Percentiles rank a stretch among this genome's conserved stretches.
Conservation (phyloP, 2,329 filamentous ascomycete species). For the Anthostomella pinea region DNA sequence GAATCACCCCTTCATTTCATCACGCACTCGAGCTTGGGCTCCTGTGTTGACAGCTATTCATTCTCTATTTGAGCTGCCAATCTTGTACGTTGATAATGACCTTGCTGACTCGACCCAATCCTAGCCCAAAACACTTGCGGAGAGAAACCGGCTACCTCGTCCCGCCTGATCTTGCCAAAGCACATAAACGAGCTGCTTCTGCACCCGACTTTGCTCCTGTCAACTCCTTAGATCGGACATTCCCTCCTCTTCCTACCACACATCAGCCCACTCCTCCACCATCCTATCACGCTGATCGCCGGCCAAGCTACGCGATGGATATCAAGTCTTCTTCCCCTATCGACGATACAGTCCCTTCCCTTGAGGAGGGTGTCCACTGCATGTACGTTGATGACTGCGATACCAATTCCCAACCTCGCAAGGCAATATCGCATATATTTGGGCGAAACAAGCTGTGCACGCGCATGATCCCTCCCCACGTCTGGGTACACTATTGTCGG, state of each 20-base stretch:
- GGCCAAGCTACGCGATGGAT: conserved; percentile 19
- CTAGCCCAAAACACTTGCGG: conserved; percentile 16
- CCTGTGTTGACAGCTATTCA: too few species aligned
- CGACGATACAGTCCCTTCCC: conserved; percentile 3
- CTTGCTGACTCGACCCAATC: conserved; percentile 5
- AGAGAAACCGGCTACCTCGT: conserved; percentile 9
- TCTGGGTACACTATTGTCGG: conserved; percentile 76
- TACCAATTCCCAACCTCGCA: conserved; percentile 61
- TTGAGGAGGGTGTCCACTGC: too few species aligned
- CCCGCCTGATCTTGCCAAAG: conserved; percentile 24
- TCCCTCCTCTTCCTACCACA: conserved; percentile 22
- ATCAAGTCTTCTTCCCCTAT: conserved; percentile 15
- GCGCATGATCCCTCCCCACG: conserved; percentile 61
- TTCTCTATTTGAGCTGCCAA: too few species aligned
- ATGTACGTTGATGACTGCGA: conserved; percentile 57
- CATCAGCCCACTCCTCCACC: conserved; percentile 28
- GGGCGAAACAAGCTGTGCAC: conserved; percentile 80
- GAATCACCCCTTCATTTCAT: too few species aligned
- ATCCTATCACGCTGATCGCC: conserved; percentile 21
- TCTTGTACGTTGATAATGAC: conserved; percentile 1
- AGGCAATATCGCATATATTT: conserved; percentile 78
- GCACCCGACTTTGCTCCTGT: conserved; percentile 44
- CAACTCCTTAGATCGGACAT: conserved; percentile 17
- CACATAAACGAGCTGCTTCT: conserved; percentile 49
- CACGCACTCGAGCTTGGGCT: too few species aligned